phyloP scores from a whole-genome alignment of 768 basidiomycete genomes.

The Phanerodontia chrysosporium region DNA sequence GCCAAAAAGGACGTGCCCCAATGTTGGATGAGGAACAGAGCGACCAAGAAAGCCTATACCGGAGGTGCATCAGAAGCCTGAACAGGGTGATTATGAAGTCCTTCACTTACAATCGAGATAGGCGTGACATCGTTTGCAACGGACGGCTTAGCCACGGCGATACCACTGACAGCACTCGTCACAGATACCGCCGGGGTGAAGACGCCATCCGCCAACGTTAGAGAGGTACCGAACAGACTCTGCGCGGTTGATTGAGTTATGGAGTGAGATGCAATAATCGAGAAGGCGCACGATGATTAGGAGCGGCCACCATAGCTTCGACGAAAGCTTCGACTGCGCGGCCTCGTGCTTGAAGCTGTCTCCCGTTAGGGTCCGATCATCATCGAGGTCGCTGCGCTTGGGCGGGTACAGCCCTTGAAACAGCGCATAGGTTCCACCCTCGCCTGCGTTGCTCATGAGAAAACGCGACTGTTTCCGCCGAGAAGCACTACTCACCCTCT shows the following conservation, averaged over 20 bases:
- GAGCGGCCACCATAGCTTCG: slow-evolving; percentile 44
- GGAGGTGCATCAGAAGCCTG: too few species aligned
- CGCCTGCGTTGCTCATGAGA: slow-evolving; percentile 34
- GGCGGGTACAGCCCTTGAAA: slow-evolving; percentile 57
- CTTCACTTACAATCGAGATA: slow-evolving; percentile 57
- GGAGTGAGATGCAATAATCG: neutral
- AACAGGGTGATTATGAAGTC: too few species aligned
- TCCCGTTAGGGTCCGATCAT: slow-evolving; percentile 42
- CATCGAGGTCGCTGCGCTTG: slow-evolving; percentile 38
- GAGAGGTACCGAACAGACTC: slow-evolving; percentile 60
- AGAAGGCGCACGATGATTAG: slow-evolving; percentile 33
- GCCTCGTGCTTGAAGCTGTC: slow-evolving; percentile 7
- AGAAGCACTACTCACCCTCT: slow-evolving; percentile 36
- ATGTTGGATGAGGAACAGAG: slow-evolving; percentile 54
- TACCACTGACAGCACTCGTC: slow-evolving; percentile 62
- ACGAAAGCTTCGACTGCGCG: neutral
- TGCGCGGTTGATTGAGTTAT: too few species aligned
- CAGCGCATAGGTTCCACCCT: slow-evolving; percentile 67
- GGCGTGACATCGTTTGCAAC: slow-evolving; percentile 43
- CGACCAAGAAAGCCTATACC: slow-evolving; percentile 55
- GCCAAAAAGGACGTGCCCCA: slow-evolving; percentile 53
- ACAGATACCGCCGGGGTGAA: slow-evolving; percentile 70
- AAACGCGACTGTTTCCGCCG: neutral
- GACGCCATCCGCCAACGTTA: slow-evolving; percentile 66
- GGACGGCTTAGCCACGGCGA: slow-evolving; percentile 53